A percentile compares a stretch with the other conserved stretches of the same genome.
phyloP scores from a whole-genome alignment of 1,139 yeast genomes.

The Meyerozyma smithsonii region DNA sequence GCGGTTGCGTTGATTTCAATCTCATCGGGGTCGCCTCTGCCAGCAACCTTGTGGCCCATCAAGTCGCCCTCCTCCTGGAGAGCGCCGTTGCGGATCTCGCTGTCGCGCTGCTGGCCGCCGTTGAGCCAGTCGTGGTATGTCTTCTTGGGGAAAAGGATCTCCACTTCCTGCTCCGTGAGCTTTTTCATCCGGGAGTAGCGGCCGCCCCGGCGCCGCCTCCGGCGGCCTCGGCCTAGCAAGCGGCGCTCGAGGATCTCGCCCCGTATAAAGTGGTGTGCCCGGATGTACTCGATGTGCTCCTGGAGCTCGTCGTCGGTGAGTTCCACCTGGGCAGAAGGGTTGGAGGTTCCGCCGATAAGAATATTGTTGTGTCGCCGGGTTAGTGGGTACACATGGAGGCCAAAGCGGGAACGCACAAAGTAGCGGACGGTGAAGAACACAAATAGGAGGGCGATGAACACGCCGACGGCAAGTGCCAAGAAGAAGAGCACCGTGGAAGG shows the following conservation, averaged over 20 bases:
- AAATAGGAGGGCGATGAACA: constrained; percentile 49
- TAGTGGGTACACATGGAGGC: constrained; percentile 46
- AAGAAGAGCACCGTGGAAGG: constrained; percentile 62
- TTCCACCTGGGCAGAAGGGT: constrained; percentile 1
- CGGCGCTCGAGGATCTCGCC: constrained; percentile 30
- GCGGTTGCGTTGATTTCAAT: constrained; percentile 17
- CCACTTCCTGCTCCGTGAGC: constrained; percentile 57
- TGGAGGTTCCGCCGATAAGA: constrained; percentile 6
- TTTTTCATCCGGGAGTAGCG: constrained; percentile 47
- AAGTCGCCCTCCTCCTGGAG: constrained; percentile 29
- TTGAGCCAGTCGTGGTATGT: constrained; percentile 59
- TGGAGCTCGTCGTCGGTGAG: constrained; percentile 25
- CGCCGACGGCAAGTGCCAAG: constrained; percentile 60
- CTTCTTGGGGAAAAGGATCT: constrained; percentile 60
- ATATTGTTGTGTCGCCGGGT: constrained; percentile 15
- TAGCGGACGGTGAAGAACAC: constrained; percentile 56
- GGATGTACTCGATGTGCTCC: constrained; percentile 32
- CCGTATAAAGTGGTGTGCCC: constrained; percentile 28
- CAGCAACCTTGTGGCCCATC: constrained; percentile 6
- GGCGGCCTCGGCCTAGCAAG: constrained; percentile 17
- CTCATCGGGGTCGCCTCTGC: constrained; percentile 4
- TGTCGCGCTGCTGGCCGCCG: constrained; percentile 47
- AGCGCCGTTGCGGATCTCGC: constrained; percentile 28
- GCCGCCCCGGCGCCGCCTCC: constrained; percentile 34
- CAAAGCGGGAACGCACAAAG: constrained; percentile 51